Conservation (phyloP, 352 stramenopile species). For the Phytophthora meadii region DNA sequence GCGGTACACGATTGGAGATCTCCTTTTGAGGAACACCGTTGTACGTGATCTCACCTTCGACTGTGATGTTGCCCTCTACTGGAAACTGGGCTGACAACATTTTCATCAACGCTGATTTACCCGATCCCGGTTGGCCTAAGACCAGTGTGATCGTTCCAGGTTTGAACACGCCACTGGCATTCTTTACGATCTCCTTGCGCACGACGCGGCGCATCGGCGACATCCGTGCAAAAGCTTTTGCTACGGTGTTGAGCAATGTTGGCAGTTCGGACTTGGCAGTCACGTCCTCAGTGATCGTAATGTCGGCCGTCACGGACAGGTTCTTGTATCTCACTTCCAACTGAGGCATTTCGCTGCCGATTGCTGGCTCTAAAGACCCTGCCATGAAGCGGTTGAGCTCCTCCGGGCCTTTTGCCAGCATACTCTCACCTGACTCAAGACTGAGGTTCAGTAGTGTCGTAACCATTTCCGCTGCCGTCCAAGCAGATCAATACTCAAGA, state of each 20-base stretch:
- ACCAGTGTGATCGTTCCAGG: conserved; percentile 16
- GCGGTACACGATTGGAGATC: conserved; percentile 20
- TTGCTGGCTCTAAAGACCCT: no score
- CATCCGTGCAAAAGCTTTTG: conserved; percentile 5
- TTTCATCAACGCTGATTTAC: conserved; percentile 32
- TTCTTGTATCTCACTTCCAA: conserved; percentile 15
- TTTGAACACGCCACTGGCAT: conserved; percentile 29
- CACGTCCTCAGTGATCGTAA: conserved; percentile 29
- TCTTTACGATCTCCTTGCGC: conserved; percentile 37
- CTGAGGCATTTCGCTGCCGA: no score
- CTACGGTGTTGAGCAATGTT: conserved; percentile 46
- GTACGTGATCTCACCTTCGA: conserved; percentile 30
- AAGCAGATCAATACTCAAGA: no score
- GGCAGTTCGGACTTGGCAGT: conserved; percentile 28
- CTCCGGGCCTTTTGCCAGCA: no score
- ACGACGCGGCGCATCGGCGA: conserved; percentile 23
- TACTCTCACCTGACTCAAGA: no score
- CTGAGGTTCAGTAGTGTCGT: no score
- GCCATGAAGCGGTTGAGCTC: no score
- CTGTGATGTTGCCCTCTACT: conserved; percentile 20
- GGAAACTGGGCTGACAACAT: conserved; percentile 27
- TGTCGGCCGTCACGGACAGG: conserved; percentile 47
- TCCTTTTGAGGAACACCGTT: conserved; percentile 16
- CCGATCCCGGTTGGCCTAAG: conserved; percentile 4
- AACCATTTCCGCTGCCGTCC: no score